A percentile compares a stretch with the other conserved stretches of the same genome.
These are phyloP conservation scores for Borovskyia barvae DNA, from an alignment of 208 protist genomes.

Conservation along the genomic window DNA sequence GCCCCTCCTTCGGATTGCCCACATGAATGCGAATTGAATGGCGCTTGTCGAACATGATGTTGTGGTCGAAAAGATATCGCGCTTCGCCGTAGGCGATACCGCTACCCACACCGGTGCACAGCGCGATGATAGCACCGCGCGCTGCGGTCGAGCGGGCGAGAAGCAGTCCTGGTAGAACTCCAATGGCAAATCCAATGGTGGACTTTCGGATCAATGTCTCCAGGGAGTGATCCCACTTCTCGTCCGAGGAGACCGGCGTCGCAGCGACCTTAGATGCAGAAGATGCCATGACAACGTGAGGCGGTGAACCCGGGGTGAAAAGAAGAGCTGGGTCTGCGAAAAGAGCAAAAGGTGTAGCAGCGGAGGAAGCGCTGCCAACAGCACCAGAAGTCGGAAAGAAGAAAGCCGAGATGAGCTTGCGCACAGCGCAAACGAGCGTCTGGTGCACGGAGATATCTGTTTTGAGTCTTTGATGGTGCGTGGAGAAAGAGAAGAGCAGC, in stretches of 20 bases:
- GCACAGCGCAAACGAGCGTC: no score
- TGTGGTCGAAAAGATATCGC: constrained; percentile 86
- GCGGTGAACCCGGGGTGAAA: no score
- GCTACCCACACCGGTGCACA: constrained; percentile 73
- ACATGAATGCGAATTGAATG: constrained; percentile 60
- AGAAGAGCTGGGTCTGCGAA: background rate
- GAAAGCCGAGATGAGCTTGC: no score
- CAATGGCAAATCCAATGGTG: constrained; percentile 65
- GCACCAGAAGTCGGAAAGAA: no score
- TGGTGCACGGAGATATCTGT: no score
- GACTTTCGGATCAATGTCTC: constrained; percentile 88
- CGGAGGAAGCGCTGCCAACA: no score
- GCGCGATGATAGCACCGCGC: constrained; percentile 50
- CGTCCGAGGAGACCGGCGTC: constrained; percentile 45
- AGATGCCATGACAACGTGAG: background rate
- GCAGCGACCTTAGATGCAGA: constrained; percentile 6
- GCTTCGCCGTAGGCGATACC: constrained; percentile 88
- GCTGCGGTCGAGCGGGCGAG: constrained; percentile 67
- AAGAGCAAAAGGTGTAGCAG: constrained; percentile 3
- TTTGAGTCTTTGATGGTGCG: no score
- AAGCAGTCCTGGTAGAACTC: constrained; percentile 71
- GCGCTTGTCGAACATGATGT: constrained; percentile 85
- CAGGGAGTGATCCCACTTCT: constrained; percentile 91
- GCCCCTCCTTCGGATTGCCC: background rate
- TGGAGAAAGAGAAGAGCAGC: no score